Base-by-base conservation (phyloP, 1,284 basidiomycete species). In the Meripilus lineatus region DNA sequence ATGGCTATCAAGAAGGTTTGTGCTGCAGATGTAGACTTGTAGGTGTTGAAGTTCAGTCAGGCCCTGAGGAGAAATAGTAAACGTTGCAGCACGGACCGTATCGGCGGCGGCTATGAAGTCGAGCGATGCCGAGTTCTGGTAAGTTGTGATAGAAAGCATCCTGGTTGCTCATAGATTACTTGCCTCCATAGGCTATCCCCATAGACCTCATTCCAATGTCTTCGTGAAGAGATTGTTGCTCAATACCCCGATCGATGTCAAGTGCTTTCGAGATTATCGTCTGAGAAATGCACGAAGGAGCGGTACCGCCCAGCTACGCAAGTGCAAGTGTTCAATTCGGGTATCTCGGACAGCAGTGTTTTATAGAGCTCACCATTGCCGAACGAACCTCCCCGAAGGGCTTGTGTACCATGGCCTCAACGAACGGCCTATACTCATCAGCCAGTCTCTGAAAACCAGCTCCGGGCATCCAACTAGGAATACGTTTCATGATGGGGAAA, bases 401-500 rank as follows among this genome's bases (percentile, higher is more conserved):
- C 6, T 30, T 38, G 17, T 47, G 23, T 2, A 48, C 37, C 13
- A 51, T 42, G 0, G 41, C 30, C 1, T 43, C n/a, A 4, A 51
- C 44, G 3, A 42, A 34, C 2, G 34, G 35, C 13, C 37, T 34
- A 48, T 49, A 52, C 2, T 17, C 23, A 1, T 36, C 40, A n/a
- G 49, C 50, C 5, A 48, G 26, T 10, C 48, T 42, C 32, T 43
- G 44, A 35, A 45, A 50, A 7, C 15, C 6, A 2, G 47, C 43
- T 1, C 52, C 52, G 4, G 54, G 54, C 3, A 54, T 39, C 54
- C 54, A 56, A 1, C 40, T 14, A 1, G 54, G 52, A 1, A 56
- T 15, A 32, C 39, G 23, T 21, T 42, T 32, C 5, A 56, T 34
- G 18, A 44, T 18, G 3, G 54, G 54, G 28, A 56, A 36, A 14